A percentile compares a stretch with the other conserved stretches of the same genome.
phyloP scores from a whole-genome alignment of 1,284 basidiomycete species.

The Ustilago esculenta region DNA sequence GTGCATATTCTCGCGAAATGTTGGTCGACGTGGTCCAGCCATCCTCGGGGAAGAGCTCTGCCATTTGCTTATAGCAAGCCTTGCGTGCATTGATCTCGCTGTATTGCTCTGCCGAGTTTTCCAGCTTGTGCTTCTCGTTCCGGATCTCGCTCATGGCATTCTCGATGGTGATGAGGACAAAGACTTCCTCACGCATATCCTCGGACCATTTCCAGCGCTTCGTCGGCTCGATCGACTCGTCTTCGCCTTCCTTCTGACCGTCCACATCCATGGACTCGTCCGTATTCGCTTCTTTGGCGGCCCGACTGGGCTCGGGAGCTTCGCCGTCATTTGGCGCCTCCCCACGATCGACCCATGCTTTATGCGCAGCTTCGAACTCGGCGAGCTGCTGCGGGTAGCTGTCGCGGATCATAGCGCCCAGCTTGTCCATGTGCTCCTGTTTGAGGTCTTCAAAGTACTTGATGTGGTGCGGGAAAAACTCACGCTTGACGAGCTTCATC shows the following conservation, averaged over 20 bases:
- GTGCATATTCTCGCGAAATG: slow-evolving; percentile 57
- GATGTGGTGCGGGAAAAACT: slow-evolving; percentile 61
- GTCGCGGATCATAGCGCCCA: slow-evolving; percentile 47
- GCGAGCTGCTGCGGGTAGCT: slow-evolving; percentile 49
- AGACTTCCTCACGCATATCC: slow-evolving; percentile 62
- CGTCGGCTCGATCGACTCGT: slow-evolving; percentile 45
- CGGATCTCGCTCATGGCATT: slow-evolving; percentile 63
- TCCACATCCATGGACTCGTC: slow-evolving; percentile 35
- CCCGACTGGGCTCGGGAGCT: slow-evolving; percentile 3
- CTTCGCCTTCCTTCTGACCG: slow-evolving; percentile 26
- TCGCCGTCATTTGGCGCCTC: slow-evolving; percentile 39
- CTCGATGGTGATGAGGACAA: slow-evolving; percentile 60
- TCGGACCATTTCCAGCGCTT: slow-evolving; percentile 63
- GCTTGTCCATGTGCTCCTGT: slow-evolving; percentile 57
- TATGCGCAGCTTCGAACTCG: slow-evolving; percentile 53
- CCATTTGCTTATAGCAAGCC: slow-evolving; percentile 61
- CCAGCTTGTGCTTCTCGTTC: slow-evolving; percentile 62
- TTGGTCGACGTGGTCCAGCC: slow-evolving; percentile 63
- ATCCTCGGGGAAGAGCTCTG: slow-evolving; percentile 56
- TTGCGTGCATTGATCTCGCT: slow-evolving; percentile 65
- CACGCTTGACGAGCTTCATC: slow-evolving; percentile 65
- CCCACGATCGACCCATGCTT: slow-evolving; percentile 43
- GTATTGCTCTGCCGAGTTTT: slow-evolving; percentile 54
- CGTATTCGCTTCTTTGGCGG: not conserved
- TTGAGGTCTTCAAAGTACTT: slow-evolving; percentile 55